These are phyloP conservation scores for Ascochyta koolunga DNA, from an alignment of 2,329 filamentous ascomycete species.

Conservation along the genomic window DNA sequence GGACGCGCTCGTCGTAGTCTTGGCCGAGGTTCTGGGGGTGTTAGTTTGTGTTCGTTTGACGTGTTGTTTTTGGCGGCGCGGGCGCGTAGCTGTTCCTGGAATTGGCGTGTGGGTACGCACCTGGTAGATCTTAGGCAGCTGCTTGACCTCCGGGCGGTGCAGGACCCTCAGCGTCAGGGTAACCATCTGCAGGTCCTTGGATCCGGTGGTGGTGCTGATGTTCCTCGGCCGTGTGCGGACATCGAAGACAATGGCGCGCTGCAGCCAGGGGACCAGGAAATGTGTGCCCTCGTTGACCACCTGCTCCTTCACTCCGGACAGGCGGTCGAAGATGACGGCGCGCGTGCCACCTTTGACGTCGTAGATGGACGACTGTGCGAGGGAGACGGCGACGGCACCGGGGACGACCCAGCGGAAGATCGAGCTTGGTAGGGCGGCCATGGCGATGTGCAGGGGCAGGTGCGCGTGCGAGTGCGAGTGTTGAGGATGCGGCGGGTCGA, in stretches of 20 bases:
- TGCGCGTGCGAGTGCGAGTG: constrained; percentile 24
- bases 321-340: constrained; percentile 96
- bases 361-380: constrained; percentile 84
- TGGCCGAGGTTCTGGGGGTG: constrained; percentile 81
- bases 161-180: constrained; percentile 95
- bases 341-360: constrained; percentile 94
- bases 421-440: constrained; percentile 44
- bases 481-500: constrained; percentile 18
- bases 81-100: not conserved
- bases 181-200: constrained; percentile 99
- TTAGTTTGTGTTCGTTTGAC: constrained; percentile 12
- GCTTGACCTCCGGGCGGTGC: constrained; percentile 90
- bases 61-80: no score
- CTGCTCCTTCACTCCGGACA: constrained; percentile 88
- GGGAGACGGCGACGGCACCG: constrained; percentile 68
- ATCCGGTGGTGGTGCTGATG: constrained; percentile 95
- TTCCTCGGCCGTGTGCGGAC: constrained; percentile 97
- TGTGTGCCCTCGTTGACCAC: constrained; percentile 97
- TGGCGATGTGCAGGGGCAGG: constrained; percentile 27
- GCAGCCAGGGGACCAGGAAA: constrained; percentile 94
- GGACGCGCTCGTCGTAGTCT: constrained; percentile 83
- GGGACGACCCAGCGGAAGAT: constrained; percentile 69
- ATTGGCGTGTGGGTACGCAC: constrained; percentile 58
- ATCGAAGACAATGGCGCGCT: constrained; percentile 93
- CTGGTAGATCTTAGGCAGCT: constrained; percentile 97